Evolutionary conservation across 139 green algal species (phyloP), one percentile per base, ranked within the genome.

Genomic region (Marvania coccoides): DNA sequence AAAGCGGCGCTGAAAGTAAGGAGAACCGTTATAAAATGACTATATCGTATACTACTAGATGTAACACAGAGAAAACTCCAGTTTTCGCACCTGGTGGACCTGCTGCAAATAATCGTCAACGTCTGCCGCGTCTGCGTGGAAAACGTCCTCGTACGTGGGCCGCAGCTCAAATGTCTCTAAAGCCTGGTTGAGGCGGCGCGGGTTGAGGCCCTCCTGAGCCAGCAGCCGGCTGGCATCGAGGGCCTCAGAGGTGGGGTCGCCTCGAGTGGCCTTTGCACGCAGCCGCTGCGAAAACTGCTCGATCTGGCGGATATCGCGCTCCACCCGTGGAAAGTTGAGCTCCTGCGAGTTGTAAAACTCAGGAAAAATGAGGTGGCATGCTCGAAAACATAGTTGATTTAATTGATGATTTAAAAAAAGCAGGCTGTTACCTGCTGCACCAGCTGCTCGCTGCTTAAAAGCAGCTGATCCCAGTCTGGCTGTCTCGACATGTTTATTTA

Each of bases 41-140:
- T n/a, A n/a, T n/a, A n/a, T n/a, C n/a, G n/a, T n/a, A n/a, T n/a
- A n/a, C n/a, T n/a, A n/a, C n/a, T n/a, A n/a, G n/a, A n/a, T n/a
- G n/a, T n/a, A n/a, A n/a, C n/a, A n/a, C n/a, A n/a, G n/a, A n/a
- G n/a, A n/a, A n/a, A n/a, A n/a, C n/a, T n/a, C n/a, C n/a, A n/a
- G n/a, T n/a, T n/a, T n/a, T n/a, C n/a, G n/a, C 38, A 77, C 73
- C 64, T 91, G 71, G 63, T 92, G 83, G n/a, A 93, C 75, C 61
- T 93, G 84, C 74, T 87, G 74, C 60, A 94, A 67, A 51, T 94
- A 94, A 15, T 91, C 86, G n/a, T 91, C 84, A 26, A 93, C 83
- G 42, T 64, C 85, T 53, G 54, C 73, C 0, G 77, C 84, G 63
- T 92, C 81, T 45, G 73, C 83, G 47, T 85, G 77, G 53, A 91